Evolutionary conservation across 768 basidiomycete genomes (phyloP).

Genomic region (Sarcodon sp.): DNA sequence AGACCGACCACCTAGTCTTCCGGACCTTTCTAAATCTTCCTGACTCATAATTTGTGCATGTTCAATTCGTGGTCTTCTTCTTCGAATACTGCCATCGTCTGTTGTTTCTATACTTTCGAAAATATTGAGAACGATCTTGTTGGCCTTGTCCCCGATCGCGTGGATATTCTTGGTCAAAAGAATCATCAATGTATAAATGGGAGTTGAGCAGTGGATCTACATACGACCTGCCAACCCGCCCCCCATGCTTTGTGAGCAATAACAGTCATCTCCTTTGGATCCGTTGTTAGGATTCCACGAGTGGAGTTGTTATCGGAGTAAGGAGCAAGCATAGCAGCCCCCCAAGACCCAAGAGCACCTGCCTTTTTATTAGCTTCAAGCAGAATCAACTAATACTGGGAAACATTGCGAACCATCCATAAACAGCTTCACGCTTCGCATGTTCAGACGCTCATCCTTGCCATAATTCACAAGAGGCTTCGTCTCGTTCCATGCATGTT

Average conservation of each 20-base stretch:
- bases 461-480: conserved; percentile 51
- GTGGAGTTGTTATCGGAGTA: conserved; percentile 72
- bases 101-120: conserved; percentile 50
- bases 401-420: conserved; percentile 44
- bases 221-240: conserved; percentile 77
- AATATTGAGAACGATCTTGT: conserved; percentile 70
- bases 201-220: conserved; percentile 12
- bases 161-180: conserved; percentile 62
- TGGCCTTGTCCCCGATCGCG: conserved; percentile 83
- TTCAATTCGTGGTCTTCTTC: conserved; percentile 72
- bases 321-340: conserved; percentile 77
- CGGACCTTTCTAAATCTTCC: conserved; percentile 58
- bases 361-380: neutral
- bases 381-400: neutral
- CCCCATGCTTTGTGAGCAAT: conserved; percentile 53
- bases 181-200: neutral
- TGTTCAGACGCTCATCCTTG: conserved; percentile 34
- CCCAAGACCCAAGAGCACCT: conserved; percentile 89
- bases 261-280: conserved; percentile 35
- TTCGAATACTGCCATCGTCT: conserved; percentile 18
- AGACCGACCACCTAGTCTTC: conserved; percentile 55
- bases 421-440: conserved; percentile 62
- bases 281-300: conserved; percentile 53
- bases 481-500: conserved; percentile 9
- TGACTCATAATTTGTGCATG: conserved; percentile 82